A percentile compares a stretch with the other conserved stretches of the same genome.
Conservation (phyloP, 78 protist genomes). For the Bodo saltans region DNA sequence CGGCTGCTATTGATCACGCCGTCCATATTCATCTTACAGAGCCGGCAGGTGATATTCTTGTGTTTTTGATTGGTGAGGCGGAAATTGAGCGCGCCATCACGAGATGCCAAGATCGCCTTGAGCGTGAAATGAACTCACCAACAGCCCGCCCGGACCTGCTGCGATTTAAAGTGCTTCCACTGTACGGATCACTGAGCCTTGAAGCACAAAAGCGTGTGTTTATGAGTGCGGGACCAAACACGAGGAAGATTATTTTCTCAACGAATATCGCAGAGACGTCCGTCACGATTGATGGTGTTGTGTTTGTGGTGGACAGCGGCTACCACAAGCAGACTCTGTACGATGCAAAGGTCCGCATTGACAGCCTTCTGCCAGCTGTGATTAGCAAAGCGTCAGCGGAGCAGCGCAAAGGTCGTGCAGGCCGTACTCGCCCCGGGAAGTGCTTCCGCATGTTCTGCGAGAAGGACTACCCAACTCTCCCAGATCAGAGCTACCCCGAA, state of each 20-base stretch:
- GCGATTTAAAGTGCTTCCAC: slow-evolving; percentile 82
- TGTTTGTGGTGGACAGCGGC: slow-evolving; percentile 99
- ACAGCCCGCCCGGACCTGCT: no score
- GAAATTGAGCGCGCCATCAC: slow-evolving; percentile 24
- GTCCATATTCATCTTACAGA: slow-evolving; percentile 31
- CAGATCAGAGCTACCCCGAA: slow-evolving; percentile 92
- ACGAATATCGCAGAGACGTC: slow-evolving; percentile 99
- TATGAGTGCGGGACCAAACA: slow-evolving; percentile 49
- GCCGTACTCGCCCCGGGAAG: slow-evolving; percentile 98
- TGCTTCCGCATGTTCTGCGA: slow-evolving; percentile 86
- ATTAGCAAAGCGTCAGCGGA: slow-evolving; percentile 94
- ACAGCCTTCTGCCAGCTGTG: slow-evolving; percentile 93
- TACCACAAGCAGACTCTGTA: slow-evolving; percentile 96
- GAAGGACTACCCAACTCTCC: slow-evolving; percentile 72
- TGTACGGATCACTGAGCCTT: slow-evolving; percentile 95
- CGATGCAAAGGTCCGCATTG: slow-evolving; percentile 97
- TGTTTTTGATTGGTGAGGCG: slow-evolving; percentile 95
- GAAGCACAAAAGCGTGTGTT: slow-evolving; percentile 81
- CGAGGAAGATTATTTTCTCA: slow-evolving; percentile 87
- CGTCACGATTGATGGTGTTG: slow-evolving; percentile 99
- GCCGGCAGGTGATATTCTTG: slow-evolving; percentile 79
- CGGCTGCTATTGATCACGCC: background rate
- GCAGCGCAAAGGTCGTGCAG: slow-evolving; percentile 99
- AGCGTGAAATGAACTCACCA: background rate
- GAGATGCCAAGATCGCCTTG: background rate